Evolutionary conservation across 2,329 filamentous ascomycete genomes (phyloP).

Genomic region (Elsinoe perseae): DNA sequence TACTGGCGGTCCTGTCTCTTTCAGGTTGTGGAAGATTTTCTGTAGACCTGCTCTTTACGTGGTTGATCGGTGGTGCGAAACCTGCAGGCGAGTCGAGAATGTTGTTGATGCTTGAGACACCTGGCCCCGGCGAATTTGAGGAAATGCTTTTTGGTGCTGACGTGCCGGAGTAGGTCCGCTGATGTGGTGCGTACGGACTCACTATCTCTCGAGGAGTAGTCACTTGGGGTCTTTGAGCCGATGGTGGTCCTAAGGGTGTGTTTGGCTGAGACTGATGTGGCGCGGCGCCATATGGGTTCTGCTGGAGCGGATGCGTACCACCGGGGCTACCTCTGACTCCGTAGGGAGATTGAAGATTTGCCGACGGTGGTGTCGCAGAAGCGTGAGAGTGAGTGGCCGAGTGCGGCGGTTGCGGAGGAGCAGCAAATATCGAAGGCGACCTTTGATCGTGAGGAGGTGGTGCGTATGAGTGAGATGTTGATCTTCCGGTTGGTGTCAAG

Average conservation of each 20-base stretch:
- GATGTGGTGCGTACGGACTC: slow-evolving; percentile 26
- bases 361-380: slow-evolving; percentile 30
- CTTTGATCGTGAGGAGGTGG: slow-evolving; percentile 16
- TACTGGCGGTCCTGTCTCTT: slow-evolving; percentile 62
- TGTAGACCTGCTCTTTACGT: slow-evolving; percentile 20
- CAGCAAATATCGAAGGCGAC: slow-evolving; percentile 18
- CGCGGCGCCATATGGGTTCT: slow-evolving; percentile 26
- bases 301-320: slow-evolving; percentile 26
- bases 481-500: neutral
- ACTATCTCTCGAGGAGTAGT: slow-evolving; percentile 23
- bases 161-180: slow-evolving; percentile 27
- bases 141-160: slow-evolving; percentile 22
- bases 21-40: slow-evolving; percentile 49
- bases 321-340: slow-evolving; percentile 28
- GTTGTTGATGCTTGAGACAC: slow-evolving; percentile 26
- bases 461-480: slow-evolving; percentile 19
- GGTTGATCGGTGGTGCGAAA: slow-evolving; percentile 18
- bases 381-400: slow-evolving; percentile 19
- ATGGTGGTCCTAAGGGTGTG: slow-evolving; percentile 43
- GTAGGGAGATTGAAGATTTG: slow-evolving; percentile 28
- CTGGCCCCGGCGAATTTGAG: slow-evolving; percentile 26
- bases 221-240: slow-evolving; percentile 24
- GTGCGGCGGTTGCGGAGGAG: slow-evolving; percentile 16
- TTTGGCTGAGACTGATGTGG: slow-evolving; percentile 39
- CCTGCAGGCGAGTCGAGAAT: slow-evolving; percentile 32